phyloP scores from a whole-genome alignment of 805 yeast species.

The Scheffersomyces amazonensis region DNA sequence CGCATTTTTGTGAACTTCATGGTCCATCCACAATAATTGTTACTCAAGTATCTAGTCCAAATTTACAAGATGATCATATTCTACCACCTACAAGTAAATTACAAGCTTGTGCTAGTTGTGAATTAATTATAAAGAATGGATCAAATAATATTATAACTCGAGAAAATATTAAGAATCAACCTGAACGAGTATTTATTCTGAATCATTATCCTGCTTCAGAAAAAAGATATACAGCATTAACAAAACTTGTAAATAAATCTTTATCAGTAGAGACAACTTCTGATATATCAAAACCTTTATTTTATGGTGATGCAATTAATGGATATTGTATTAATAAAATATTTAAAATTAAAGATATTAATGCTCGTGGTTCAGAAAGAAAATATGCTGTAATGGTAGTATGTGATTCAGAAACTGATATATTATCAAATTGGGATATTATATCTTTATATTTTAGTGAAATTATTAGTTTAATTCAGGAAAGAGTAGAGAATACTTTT shows the following conservation, averaged over 20 bases:
- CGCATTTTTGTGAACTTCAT: conserved; percentile 78
- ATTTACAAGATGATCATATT: conserved; percentile 16
- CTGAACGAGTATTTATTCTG: conserved; percentile 36
- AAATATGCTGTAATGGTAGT: conserved; percentile 61
- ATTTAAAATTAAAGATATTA: conserved; percentile 59
- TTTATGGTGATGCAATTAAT: conserved; percentile 58
- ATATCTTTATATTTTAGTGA: conserved; percentile 35
- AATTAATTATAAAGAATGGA: conserved; percentile 47
- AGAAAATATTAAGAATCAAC: conserved; percentile 10
- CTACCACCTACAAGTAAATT: conserved; percentile 40
- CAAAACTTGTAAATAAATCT: conserved; percentile 60
- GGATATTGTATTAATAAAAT: conserved; percentile 61
- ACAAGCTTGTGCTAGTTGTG: conserved; percentile 60
- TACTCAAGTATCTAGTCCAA: conserved; percentile 43
- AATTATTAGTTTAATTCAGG: conserved; percentile 28
- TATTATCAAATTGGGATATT: conserved; percentile 55
- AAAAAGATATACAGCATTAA: conserved; percentile 49
- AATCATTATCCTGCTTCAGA: conserved; percentile 58
- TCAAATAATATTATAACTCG: conserved; percentile 13
- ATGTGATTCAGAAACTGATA: conserved; percentile 49
- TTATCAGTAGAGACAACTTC: conserved; percentile 65
- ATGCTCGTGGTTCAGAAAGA: conserved; percentile 74
- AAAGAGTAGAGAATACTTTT: conserved; percentile 11
- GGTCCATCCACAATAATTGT: conserved; percentile 69
- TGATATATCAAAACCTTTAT: conserved; percentile 58